A percentile compares a stretch with the other conserved stretches of the same genome.
phyloP scores from a whole-genome alignment of 257 asterid genomes.

The Solanum sejunctum region DNA sequence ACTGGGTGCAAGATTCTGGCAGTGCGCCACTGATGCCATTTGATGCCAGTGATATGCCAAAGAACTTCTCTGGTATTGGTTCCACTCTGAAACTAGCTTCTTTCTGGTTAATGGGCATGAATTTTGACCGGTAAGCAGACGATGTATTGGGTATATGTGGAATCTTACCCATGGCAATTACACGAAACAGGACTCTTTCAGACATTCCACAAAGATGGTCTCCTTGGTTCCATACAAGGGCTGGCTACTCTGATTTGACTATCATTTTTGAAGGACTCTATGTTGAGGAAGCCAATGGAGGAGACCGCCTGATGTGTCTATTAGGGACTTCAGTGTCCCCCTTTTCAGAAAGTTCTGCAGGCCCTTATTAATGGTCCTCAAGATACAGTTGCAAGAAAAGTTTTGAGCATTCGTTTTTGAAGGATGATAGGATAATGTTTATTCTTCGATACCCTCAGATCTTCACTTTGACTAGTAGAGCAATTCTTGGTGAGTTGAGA shows the following conservation, averaged over 20 bases:
- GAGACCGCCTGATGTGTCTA: background rate
- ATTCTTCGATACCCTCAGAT: background rate
- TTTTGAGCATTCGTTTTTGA: background rate
- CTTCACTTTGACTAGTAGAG: constrained; percentile 5
- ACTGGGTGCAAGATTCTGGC: constrained; percentile 3
- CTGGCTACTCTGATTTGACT: constrained; percentile 1
- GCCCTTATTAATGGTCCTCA: background rate
- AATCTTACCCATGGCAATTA: background rate
- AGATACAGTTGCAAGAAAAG: background rate
- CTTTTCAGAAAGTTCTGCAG: background rate
- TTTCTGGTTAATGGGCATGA: background rate
- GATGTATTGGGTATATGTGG: constrained; percentile 3
- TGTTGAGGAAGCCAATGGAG: background rate
- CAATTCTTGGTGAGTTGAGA: constrained; percentile 5
- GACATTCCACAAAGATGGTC: background rate
- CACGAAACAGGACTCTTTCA: background rate
- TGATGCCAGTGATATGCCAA: background rate
- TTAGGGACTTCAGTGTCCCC: background rate
- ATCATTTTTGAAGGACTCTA: background rate
- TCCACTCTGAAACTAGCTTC: background rate
- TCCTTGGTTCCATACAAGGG: constrained; percentile 1
- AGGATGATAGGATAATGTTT: background rate
- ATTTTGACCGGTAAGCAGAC: background rate
- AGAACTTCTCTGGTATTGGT: background rate
- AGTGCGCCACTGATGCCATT: background rate